Evolutionary conservation across 768 basidiomycete genomes (phyloP), one percentile per base, ranked within the genome.

Genomic region (Aureoboletus auriporus): DNA sequence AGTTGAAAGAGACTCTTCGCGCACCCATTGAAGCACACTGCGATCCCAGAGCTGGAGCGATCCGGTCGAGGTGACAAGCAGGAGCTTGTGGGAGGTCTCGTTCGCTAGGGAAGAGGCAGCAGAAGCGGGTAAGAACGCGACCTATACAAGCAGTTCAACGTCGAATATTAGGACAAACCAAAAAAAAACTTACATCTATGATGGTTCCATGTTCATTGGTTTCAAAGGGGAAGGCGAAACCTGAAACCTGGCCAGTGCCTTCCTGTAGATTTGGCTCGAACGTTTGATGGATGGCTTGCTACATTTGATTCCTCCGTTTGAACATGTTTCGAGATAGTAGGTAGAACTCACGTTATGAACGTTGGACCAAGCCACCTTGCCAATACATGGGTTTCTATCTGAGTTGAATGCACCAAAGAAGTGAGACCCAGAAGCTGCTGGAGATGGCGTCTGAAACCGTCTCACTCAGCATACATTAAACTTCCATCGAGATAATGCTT

Each of bases 1-100:
- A 2, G 79, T 72, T 0, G 89, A 71, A 9, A 95, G 72, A 2
- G 80, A 76, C 61, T 97, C 93, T 60, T 95, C 93, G 41, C 93
- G 75, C 0, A 77, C 78, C 91, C 92, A 95, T 27, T 76, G 72
- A 27, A 80, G 68, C 31, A 71, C 60, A 27, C 79, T 71, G 20
- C 78, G 75, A 40, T 80, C 70, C 87, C 90, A 90, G 8, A 86
- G 67, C 55, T 93, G 86, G 26, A 93, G 58, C 5, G 88, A 73
- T 9, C 90, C 91, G 2, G 86, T 84, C n/a, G 79, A 78, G 0
- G 88, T 88, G 1, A 83, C 82, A 16, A 91, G 46, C 16, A 83
- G 62, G 6, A 83, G 35, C 48, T 50, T 62, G 29, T 62, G 46
- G 49, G 14, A 76, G 71, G 72, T 52, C 14, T 75, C 69, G 7